Base-by-base conservation (phyloP, 805 yeast species). In the Komagataella mondaviorum region DNA sequence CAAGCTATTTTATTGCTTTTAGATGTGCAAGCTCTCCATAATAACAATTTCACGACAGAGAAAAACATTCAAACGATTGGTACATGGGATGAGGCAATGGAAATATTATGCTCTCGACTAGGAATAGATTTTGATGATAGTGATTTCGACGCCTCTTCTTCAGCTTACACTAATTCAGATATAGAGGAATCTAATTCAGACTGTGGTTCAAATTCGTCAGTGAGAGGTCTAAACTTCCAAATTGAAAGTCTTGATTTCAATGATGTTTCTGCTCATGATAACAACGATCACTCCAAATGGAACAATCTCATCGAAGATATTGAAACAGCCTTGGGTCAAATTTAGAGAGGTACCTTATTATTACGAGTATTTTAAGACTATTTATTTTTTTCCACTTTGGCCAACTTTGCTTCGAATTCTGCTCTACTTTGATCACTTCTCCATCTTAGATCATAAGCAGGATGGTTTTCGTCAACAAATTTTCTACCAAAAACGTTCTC, bases 401-500 rank as follows among this genome's bases (percentile, higher is more conserved):
- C 39, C 23, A 49, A 39, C 7, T 49, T 46, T 46, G 44, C 50
- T 50, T 57, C 64, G 53, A 61, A 61, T 23, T 60, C 59, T 24
- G 58, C 60, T 47, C 59, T 59, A 3, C 57, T 45, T 30, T 54
- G 57, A 5, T 56, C 59, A 5, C 57, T 52, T 45, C 55, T 60
- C 65, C 65, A 61, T 53, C 65, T 60, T 16, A 60, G 53, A n/a
- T 45, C 51, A 20, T 49, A 23, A 24, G 47, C 55, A 6, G 63
- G 66, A 43, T 62, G 66, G 2, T 49, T 49, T 17, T 50, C 50
- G 18, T 55, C 51, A 23, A 63, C 49, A 18, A 46, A 56, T 23
- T 62, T 59, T 6, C 51, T 54, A 14, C 70, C 70, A 53, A 57
- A 65, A 1, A 70, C 39, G 46, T 67, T 66, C 51, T 70, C 73